These are phyloP conservation scores for Calonectria pseudoturangicola DNA, from an alignment of 2,329 filamentous ascomycete genomes.

Conservation along the genomic window DNA sequence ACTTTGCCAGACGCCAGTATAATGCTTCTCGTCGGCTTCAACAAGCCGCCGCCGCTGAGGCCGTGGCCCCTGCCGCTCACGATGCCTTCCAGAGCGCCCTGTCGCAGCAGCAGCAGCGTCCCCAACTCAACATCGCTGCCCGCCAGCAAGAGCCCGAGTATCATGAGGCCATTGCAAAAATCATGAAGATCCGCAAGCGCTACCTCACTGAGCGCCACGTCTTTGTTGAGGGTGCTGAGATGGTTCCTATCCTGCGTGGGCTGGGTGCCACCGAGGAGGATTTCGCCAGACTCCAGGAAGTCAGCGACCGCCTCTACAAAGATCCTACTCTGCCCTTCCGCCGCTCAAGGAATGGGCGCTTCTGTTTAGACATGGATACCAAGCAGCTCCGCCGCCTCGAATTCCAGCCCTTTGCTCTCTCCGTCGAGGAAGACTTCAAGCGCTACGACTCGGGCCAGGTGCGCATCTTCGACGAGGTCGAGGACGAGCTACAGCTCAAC, in stretches of 20 bases:
- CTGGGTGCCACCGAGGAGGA: conserved; percentile 54
- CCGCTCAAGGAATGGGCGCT: conserved; percentile 50
- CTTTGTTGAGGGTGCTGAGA: conserved; percentile 50
- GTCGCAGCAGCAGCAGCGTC: conserved; percentile 17
- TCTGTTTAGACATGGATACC: conserved; percentile 51
- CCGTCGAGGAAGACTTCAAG: conserved; percentile 54
- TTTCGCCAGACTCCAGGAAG: conserved; percentile 45
- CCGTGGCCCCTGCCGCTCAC: conserved; percentile 16
- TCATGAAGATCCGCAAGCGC: conserved; percentile 47
- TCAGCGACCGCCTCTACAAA: conserved; percentile 48
- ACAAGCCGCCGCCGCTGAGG: conserved; percentile 24
- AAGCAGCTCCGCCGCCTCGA: conserved; percentile 52
- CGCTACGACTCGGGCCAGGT: conserved; percentile 54
- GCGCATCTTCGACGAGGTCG: conserved; percentile 53
- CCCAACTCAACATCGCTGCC: conserved; percentile 28
- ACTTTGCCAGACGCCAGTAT: conserved; percentile 24
- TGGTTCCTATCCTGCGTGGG: conserved; percentile 49
- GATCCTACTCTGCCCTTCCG: conserved; percentile 55
- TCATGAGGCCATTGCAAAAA: conserved; percentile 47
- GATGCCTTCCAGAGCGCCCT: conserved; percentile 24
- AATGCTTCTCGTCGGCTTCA: conserved; percentile 26
- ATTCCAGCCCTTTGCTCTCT: conserved; percentile 53
- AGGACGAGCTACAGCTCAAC: conserved; percentile 55
- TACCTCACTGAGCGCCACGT: conserved; percentile 50
- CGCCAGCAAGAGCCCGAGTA: conserved; percentile 41